phyloP scores from a whole-genome alignment of 306 rosid species.

The Spatholobus suberectus region DNA sequence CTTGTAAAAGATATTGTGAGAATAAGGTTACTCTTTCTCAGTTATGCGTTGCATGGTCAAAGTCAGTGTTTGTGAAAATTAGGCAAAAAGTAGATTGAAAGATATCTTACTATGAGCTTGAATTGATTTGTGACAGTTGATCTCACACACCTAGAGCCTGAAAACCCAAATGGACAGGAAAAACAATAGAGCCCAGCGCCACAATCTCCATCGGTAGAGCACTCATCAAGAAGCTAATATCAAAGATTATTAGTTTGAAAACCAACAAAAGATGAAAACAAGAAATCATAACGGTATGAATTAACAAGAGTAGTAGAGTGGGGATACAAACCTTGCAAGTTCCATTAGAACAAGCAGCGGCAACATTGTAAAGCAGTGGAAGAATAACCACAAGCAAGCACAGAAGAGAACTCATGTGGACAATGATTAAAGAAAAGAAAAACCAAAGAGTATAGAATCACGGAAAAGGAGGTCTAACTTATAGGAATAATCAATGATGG shows the following conservation, averaged over 20 bases:
- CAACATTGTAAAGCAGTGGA: constrained; percentile 39
- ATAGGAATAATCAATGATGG: neutral
- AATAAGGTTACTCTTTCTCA: too few species aligned
- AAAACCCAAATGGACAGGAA: constrained; percentile 56
- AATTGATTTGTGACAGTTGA: constrained; percentile 73
- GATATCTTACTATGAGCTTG: constrained; percentile 66
- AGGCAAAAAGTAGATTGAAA: neutral
- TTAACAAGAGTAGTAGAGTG: neutral
- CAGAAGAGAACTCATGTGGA: constrained; percentile 47
- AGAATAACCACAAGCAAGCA: constrained; percentile 40
- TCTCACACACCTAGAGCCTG: constrained; percentile 74
- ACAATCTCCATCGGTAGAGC: constrained; percentile 76
- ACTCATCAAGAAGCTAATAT: constrained; percentile 66
- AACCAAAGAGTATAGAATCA: neutral
- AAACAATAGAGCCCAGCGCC: constrained; percentile 63
- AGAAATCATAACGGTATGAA: neutral
- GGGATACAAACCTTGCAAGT: constrained; percentile 60
- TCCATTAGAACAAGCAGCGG: constrained; percentile 65
- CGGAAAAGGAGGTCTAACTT: neutral
- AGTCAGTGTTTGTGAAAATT: constrained; percentile 9
- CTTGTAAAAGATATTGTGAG: neutral
- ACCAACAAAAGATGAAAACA: neutral
- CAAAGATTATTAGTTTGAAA: neutral
- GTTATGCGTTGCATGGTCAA: constrained; percentile 29
- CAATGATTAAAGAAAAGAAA: neutral